These are phyloP conservation scores for Yarrowia bubula DNA, from an alignment of 805 yeast genomes.

Conservation along the genomic window DNA sequence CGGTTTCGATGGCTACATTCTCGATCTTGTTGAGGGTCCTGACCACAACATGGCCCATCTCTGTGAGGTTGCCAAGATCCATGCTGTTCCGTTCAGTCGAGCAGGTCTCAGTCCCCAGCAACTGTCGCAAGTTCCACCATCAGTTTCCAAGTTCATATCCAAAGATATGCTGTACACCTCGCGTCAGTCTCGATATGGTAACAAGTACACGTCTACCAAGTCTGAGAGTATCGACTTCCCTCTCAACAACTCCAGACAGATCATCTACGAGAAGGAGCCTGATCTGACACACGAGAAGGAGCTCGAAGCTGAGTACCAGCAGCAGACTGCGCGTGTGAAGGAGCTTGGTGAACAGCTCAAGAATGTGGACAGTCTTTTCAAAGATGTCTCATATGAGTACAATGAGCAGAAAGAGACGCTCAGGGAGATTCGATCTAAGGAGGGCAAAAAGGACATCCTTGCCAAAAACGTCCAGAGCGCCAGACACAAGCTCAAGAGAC, in stretches of 20 bases:
- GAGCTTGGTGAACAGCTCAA: neutral
- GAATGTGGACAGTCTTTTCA: neutral
- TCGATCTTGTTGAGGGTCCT: constrained; percentile 75
- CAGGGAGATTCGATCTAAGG: neutral
- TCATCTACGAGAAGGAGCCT: constrained; percentile 15
- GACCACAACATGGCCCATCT: constrained; percentile 67
- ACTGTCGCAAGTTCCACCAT: constrained; percentile 32
- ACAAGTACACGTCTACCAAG: neutral
- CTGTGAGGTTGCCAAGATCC: constrained; percentile 49
- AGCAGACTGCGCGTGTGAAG: neutral
- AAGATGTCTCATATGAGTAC: neutral
- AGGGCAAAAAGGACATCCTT: neutral
- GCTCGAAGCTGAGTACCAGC: constrained; percentile 30
- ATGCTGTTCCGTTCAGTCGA: constrained; percentile 61
- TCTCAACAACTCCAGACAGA: neutral
- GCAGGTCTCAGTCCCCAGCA: constrained; percentile 46
- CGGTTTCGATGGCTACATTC: constrained; percentile 80
- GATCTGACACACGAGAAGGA: neutral
- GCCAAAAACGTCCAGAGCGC: neutral
- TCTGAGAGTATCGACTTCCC: neutral
- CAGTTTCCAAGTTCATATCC: neutral
- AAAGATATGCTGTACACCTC: neutral
- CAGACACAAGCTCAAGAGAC: neutral
- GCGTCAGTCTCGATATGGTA: constrained; percentile 1
- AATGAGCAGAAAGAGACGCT: neutral